phyloP scores from a whole-genome alignment of 306 rosid genomes.

The Vigna reflexopilosa region DNA sequence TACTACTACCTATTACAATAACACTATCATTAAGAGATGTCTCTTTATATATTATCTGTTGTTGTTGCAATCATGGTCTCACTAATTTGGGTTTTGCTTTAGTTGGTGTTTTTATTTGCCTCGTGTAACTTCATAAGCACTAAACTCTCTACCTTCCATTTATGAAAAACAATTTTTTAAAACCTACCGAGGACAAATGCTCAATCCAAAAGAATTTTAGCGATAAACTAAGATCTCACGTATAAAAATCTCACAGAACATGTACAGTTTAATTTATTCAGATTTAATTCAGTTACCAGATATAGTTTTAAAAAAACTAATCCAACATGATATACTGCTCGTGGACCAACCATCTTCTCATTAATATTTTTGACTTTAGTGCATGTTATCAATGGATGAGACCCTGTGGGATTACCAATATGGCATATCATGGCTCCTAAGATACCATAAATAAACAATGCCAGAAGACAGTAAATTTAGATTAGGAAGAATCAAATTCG shows the following conservation, averaged over 20 bases:
- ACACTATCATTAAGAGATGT: neutral
- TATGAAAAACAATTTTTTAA: neutral
- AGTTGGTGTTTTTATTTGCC: neutral
- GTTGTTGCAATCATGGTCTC: neutral
- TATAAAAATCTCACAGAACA: constrained; percentile 14
- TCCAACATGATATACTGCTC: constrained; percentile 27
- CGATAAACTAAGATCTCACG: neutral
- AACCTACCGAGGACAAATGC: neutral
- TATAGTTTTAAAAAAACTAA: constrained; percentile 23
- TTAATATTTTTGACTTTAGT: neutral
- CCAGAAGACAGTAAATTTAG: constrained; percentile 22
- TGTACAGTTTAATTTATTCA: constrained; percentile 4
- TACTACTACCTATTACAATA: neutral
- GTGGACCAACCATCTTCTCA: constrained; percentile 26
- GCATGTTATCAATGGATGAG: constrained; percentile 30
- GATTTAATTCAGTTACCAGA: constrained; percentile 12
- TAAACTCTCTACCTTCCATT: constrained; percentile 1
- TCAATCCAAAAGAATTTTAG: neutral
- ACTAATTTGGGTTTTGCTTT: constrained; percentile 7
- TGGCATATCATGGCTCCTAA: constrained; percentile 25
- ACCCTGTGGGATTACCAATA: constrained; percentile 7
- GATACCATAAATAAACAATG: constrained; percentile 28
- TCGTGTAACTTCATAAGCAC: neutral
- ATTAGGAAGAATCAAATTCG: constrained; percentile 36
- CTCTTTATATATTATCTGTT: neutral